These are phyloP conservation scores for Beauveria caledonica DNA, from an alignment of 2,329 filamentous ascomycete genomes.

Conservation along the genomic window DNA sequence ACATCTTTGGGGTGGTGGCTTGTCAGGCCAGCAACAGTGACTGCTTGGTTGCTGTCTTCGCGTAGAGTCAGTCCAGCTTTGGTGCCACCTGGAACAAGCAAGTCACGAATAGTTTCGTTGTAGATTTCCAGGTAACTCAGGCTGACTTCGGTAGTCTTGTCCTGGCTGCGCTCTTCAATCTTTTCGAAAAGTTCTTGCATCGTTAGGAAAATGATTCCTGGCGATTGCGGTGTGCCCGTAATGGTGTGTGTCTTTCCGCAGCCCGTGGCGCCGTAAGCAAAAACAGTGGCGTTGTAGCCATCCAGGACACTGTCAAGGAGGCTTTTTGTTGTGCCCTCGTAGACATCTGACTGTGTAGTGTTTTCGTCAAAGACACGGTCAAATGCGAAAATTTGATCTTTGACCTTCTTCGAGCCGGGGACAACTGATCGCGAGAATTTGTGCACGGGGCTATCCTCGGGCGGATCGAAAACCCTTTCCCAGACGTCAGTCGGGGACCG, in stretches of 20 bases:
- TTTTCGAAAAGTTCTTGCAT: slow-evolving; percentile 99
- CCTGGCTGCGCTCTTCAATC: slow-evolving; percentile 75
- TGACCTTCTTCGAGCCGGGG: slow-evolving; percentile 79
- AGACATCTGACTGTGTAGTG: slow-evolving; percentile 83
- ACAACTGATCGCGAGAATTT: slow-evolving; percentile 77
- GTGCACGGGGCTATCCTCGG: slow-evolving; percentile 87
- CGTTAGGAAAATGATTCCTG: slow-evolving; percentile 95
- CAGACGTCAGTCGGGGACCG: background rate
- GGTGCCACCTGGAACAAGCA: slow-evolving; percentile 76
- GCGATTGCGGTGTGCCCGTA: slow-evolving; percentile 81
- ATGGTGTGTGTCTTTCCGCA: slow-evolving; percentile 99
- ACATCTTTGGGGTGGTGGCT: slow-evolving; percentile 89
- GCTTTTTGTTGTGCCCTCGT: slow-evolving; percentile 81
- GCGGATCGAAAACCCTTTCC: slow-evolving; percentile 85
- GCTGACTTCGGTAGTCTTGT: slow-evolving; percentile 83
- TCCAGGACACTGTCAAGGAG: slow-evolving; percentile 94
- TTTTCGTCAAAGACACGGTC: slow-evolving; percentile 97
- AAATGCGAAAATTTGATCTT: slow-evolving; percentile 96
- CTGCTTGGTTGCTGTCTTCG: slow-evolving; percentile 88
- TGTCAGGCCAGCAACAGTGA: slow-evolving; percentile 83
- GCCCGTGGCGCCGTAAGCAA: slow-evolving; percentile 94
- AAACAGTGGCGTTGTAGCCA: slow-evolving; percentile 97
- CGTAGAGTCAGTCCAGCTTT: slow-evolving; percentile 84
- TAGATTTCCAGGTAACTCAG: slow-evolving; percentile 97
- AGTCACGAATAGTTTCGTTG: slow-evolving; percentile 95